Evolutionary conservation across 2,329 filamentous ascomycete genomes (phyloP).

Genomic region (Tetracladium maxilliforme): DNA sequence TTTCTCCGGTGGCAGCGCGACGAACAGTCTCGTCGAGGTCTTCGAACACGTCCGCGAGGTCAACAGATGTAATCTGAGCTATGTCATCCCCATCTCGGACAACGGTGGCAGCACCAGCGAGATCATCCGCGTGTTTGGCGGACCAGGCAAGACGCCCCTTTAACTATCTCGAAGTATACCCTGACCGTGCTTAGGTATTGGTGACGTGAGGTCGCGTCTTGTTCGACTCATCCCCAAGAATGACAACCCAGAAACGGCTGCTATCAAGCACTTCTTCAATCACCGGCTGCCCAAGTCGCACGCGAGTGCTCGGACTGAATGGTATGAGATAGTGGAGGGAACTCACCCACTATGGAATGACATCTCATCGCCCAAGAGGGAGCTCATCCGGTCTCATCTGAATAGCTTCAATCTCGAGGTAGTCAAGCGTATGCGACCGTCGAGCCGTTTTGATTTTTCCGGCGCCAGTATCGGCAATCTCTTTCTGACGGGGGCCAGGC

Average conservation of each 20-base stretch:
- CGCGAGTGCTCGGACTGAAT: slow-evolving; percentile 54
- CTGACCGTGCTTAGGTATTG: no score
- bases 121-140: slow-evolving; percentile 85
- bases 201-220: no score
- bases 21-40: slow-evolving; percentile 85
- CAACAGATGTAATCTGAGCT: slow-evolving; percentile 14
- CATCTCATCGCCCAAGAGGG: slow-evolving; percentile 57
- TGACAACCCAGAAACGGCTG: slow-evolving; percentile 47
- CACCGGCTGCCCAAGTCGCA: slow-evolving; percentile 58
- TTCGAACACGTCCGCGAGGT: slow-evolving; percentile 43
- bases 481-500: slow-evolving; percentile 69
- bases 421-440: slow-evolving; percentile 58
- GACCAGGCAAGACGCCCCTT: no score
- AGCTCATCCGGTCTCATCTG: slow-evolving; percentile 64
- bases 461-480: slow-evolving; percentile 65
- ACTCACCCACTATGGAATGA: slow-evolving; percentile 61
- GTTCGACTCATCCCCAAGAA: slow-evolving; percentile 75
- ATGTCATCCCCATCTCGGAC: slow-evolving; percentile 84
- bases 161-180: slow-evolving; percentile 24
- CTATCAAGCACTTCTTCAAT: slow-evolving; percentile 77
- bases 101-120: slow-evolving; percentile 92
- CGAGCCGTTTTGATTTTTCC: slow-evolving; percentile 63
- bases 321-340: slow-evolving; percentile 80
- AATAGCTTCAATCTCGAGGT: slow-evolving; percentile 68
- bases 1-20: slow-evolving; percentile 87